Evolutionary conservation across 257 asterid species (phyloP).

Genomic region (Verbascum thapsus): DNA sequence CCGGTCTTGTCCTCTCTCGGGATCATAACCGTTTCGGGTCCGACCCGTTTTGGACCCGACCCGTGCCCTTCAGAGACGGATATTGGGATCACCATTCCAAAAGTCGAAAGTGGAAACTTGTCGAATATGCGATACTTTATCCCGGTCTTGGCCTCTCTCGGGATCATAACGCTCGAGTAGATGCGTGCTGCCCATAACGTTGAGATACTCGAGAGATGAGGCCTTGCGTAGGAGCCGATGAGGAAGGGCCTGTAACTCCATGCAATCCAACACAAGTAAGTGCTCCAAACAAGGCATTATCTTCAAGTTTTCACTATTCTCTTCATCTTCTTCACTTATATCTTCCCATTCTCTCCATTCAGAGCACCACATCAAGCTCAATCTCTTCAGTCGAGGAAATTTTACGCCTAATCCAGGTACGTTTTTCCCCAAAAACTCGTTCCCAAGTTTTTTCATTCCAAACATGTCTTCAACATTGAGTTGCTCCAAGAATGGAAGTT

Average conservation of each 20-base stretch:
- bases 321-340: not conserved
- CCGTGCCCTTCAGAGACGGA: no score
- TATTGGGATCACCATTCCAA: no score
- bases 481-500: not conserved
- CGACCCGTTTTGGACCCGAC: no score
- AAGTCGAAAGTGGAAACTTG: not conserved
- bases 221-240: constrained; percentile 1
- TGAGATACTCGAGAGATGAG: not conserved
- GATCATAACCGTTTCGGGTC: not conserved
- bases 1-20: not conserved
- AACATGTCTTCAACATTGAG: not conserved
- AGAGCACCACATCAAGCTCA: not conserved
- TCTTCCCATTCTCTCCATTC: not conserved
- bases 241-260: not conserved
- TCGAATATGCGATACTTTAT: not conserved
- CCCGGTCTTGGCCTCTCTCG: not conserved
- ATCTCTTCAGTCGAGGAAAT: not conserved
- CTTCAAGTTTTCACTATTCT: not conserved
- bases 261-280: not conserved
- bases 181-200: not conserved
- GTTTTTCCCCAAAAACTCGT: not conserved
- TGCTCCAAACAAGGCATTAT: not conserved
- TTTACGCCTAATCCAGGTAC: no score
- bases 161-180: not conserved
- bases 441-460: not conserved